phyloP scores from a whole-genome alignment of 352 stramenopile species.

The Globisporangium uncinulatum region DNA sequence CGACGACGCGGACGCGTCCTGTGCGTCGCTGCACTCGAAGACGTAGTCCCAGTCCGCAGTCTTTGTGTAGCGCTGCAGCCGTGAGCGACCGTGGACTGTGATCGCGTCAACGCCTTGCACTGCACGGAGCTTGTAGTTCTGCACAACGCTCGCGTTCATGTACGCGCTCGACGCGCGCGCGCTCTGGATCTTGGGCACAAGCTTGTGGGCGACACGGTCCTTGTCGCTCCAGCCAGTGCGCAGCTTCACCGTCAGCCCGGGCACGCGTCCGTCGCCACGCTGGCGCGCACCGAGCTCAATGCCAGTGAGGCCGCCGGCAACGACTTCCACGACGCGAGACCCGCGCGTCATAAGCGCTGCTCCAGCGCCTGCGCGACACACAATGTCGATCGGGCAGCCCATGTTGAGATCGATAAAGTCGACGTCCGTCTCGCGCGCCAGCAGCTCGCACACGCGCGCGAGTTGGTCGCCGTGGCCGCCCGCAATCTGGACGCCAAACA shows the following conservation, averaged over 20 bases:
- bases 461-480: conserved; percentile 92
- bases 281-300: conserved; percentile 60
- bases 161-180: conserved; percentile 48
- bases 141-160: conserved; percentile 76
- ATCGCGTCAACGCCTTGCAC: conserved; percentile 67
- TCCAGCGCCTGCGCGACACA: conserved; percentile 84
- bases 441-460: conserved; percentile 88
- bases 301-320: conserved; percentile 85
- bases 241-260: conserved; percentile 97
- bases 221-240: conserved; percentile 97
- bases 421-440: conserved; percentile 90
- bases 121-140: conserved; percentile 61
- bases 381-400: conserved; percentile 98
- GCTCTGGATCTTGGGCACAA: conserved; percentile 89
- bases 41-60: conserved; percentile 99
- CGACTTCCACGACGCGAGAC: conserved; percentile 35
- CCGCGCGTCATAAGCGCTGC: conserved; percentile 91
- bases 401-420: conserved; percentile 99
- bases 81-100: conserved; percentile 94
- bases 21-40: conserved; percentile 76
- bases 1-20: conserved; percentile 22
- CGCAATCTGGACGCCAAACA: conserved; percentile 98
- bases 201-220: conserved; percentile 91
- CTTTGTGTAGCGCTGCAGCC: conserved; percentile 97
- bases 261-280: conserved; percentile 17